Conservation (phyloP, 192 early-diverging fungal genomes). For the Coemansia sp. region DNA sequence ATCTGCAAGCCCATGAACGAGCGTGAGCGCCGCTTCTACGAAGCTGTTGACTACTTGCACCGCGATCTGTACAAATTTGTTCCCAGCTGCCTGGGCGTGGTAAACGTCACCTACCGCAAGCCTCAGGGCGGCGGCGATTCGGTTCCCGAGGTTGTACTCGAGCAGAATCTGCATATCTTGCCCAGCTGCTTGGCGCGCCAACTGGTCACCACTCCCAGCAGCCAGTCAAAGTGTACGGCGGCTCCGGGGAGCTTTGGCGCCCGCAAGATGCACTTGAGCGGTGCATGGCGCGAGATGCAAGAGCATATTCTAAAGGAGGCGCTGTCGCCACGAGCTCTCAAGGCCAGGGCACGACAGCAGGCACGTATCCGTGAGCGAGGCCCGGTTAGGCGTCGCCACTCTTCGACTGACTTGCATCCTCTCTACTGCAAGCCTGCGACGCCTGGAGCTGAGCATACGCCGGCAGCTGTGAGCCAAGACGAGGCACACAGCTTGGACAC, state of each 20-base stretch:
- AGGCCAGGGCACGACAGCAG: slow-evolving; percentile 71
- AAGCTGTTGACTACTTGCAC: slow-evolving; percentile 72
- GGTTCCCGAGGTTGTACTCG: slow-evolving; percentile 73
- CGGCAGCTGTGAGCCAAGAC: slow-evolving; percentile 20
- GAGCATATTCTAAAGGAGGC: slow-evolving; percentile 91
- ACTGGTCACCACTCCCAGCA: slow-evolving; percentile 22
- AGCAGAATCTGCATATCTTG: slow-evolving; percentile 91
- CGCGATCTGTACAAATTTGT: slow-evolving; percentile 87
- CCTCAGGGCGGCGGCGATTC: slow-evolving; percentile 37
- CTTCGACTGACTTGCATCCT: slow-evolving; percentile 58
- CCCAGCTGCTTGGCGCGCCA: slow-evolving; percentile 65
- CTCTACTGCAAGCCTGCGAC: slow-evolving; percentile 18
- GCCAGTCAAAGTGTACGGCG: slow-evolving; percentile 43
- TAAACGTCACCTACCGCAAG: slow-evolving; percentile 87
- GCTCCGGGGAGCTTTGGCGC: slow-evolving; percentile 54
- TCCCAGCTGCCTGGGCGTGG: slow-evolving; percentile 88
- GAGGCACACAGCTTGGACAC: slow-evolving; percentile 53
- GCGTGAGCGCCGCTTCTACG: slow-evolving; percentile 90
- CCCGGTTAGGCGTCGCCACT: slow-evolving; percentile 57
- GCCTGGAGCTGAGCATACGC: slow-evolving; percentile 13
- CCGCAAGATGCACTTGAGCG: slow-evolving; percentile 54
- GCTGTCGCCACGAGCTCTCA: slow-evolving; percentile 82
- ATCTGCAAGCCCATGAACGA: slow-evolving; percentile 93
- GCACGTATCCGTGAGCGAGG: slow-evolving; percentile 44
- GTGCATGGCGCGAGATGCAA: slow-evolving; percentile 74